Conservation (phyloP, 2,329 filamentous ascomycete genomes). For the Penicillium sp. region DNA sequence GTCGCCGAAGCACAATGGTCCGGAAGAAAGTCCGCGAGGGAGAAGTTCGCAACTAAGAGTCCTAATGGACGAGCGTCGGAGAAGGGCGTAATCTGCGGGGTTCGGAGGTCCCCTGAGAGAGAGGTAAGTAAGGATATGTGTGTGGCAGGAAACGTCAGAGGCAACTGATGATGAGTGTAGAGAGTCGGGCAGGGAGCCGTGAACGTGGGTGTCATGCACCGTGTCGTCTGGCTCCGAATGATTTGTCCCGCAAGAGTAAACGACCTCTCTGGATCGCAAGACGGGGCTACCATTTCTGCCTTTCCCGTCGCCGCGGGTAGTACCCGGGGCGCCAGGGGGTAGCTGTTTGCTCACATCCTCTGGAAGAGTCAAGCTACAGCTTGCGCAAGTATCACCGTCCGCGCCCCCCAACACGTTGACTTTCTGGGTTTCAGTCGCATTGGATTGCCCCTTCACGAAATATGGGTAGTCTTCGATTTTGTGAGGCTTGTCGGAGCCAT, state of each 20-base stretch:
- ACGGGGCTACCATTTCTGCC: conserved; percentile 59
- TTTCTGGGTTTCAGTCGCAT: conserved; percentile 51
- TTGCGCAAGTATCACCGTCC: conserved; percentile 61
- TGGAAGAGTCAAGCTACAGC: conserved; percentile 61
- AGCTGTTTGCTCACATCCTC: conserved; percentile 59
- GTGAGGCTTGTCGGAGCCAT: conserved; percentile 29
- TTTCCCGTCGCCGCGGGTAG: conserved; percentile 54
- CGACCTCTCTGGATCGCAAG: conserved; percentile 58
- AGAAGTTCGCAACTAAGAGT: conserved; percentile 63
- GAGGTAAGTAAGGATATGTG: conserved; percentile 62
- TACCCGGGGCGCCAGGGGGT: conserved; percentile 58
- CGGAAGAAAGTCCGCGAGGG: conserved; percentile 60
- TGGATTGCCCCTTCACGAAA: conserved; percentile 49
- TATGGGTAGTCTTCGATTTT: conserved; percentile 58
- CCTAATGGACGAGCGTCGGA: conserved; percentile 62
- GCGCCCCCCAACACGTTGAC: conserved; percentile 47
- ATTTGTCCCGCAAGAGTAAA: conserved; percentile 55
- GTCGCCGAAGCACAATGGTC: conserved; percentile 64
- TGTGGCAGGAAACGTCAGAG: conserved; percentile 56
- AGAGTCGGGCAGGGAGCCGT: conserved; percentile 45
- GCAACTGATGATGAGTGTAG: conserved; percentile 47
- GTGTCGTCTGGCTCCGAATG: conserved; percentile 45
- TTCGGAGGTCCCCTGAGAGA: conserved; percentile 62
- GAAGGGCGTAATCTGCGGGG: conserved; percentile 58
- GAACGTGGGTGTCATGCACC: conserved; percentile 38